Percentiles rank a stretch among this genome's conserved stretches.
Conservation (phyloP, 2,329 filamentous ascomycete genomes). For the Apiospora koreana region DNA sequence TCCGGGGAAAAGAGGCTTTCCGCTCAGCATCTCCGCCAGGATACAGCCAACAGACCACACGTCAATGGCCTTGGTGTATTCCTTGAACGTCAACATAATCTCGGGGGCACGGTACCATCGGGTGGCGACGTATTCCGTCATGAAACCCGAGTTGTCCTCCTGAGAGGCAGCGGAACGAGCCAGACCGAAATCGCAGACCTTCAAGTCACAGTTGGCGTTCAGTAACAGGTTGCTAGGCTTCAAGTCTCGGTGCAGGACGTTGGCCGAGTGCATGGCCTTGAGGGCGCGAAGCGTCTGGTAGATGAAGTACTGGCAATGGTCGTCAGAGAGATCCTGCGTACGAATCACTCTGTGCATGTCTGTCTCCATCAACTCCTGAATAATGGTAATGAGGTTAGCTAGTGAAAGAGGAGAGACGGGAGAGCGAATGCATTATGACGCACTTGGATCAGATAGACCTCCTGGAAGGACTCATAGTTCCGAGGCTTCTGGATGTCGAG, state of each 20-base stretch:
- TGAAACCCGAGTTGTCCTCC: constrained; percentile 99
- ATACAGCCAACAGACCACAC: constrained; percentile 99
- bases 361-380: constrained; percentile 95
- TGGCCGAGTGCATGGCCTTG: constrained; percentile 99
- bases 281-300: constrained; percentile 97
- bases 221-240: constrained; percentile 97
- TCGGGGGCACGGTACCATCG: constrained; percentile 98
- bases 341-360: constrained; percentile 99
- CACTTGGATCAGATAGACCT: constrained; percentile 98
- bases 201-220: constrained; percentile 98
- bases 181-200: constrained; percentile 98
- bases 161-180: constrained; percentile 94
- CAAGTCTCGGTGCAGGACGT: constrained; percentile 94
- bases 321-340: constrained; percentile 96
- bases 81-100: constrained; percentile 99
- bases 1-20: constrained; percentile 95
- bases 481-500: constrained; percentile 98
- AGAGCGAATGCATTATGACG: constrained; percentile 20
- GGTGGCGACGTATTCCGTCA: constrained; percentile 99
- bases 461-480: constrained; percentile 93
- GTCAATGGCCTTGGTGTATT: constrained; percentile 99
- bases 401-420: not conserved
- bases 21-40: constrained; percentile 96
- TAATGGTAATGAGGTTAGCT: not conserved
- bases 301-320: constrained; percentile 99